Conservation (phyloP, 129 eudicot genomes). For the Glebionis coronaria region DNA sequence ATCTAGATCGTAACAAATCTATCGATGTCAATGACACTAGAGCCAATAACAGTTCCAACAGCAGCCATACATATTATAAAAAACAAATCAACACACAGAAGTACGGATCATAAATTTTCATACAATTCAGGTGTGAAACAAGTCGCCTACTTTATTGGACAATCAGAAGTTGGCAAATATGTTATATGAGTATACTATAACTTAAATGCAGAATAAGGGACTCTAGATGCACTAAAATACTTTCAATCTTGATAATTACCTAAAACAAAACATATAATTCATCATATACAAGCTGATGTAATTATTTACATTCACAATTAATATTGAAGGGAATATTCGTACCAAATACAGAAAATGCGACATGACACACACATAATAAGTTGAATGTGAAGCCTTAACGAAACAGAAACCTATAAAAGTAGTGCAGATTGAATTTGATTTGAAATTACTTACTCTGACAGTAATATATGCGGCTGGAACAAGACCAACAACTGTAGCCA, state of each 20-base stretch:
- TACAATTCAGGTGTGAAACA: neutral
- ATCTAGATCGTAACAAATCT: no score
- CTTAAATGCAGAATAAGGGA: neutral
- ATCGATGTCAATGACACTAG: no score
- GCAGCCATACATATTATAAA: no score
- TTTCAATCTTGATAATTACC: neutral
- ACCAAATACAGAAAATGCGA: no score
- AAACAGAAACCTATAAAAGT: neutral
- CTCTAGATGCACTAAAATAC: neutral
- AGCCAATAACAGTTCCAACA: no score
- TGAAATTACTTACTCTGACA: slow-evolving; percentile 56
- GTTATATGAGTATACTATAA: neutral
- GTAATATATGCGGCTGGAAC: slow-evolving; percentile 89
- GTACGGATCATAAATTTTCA: neutral
- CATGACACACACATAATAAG: no score
- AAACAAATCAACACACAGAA: no score
- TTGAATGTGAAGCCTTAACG: neutral
- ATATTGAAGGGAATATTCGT: no score
- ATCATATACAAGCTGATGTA: neutral
- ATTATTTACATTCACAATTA: neutral
- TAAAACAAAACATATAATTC: neutral
- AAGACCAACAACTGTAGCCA: slow-evolving; percentile 80
- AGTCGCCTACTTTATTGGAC: slow-evolving; percentile 5
- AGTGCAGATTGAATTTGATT: neutral
- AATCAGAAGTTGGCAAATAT: neutral